These are phyloP conservation scores for Poterioochromonas sp. DNA, from an alignment of 352 stramenopile genomes.

Conservation along the genomic window DNA sequence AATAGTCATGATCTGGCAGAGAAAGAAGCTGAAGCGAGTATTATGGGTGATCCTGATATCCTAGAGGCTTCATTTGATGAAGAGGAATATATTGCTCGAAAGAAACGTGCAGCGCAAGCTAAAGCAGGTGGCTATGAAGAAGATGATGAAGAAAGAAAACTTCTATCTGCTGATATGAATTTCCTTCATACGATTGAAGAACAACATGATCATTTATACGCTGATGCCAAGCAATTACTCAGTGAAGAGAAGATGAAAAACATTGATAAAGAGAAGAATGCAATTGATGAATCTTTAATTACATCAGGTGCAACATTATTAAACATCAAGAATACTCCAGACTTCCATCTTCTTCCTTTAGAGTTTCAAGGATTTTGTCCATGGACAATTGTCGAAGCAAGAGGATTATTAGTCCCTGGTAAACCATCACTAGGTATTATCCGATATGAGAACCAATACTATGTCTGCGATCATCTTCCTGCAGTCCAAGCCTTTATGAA, in stretches of 20 bases:
- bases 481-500: slow-evolving; percentile 74
- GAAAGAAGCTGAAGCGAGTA: neutral
- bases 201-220: neutral
- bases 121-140: neutral
- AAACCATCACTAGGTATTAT: slow-evolving; percentile 79
- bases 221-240: neutral
- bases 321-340: slow-evolving; percentile 71
- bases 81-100: neutral
- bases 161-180: neutral
- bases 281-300: neutral
- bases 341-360: slow-evolving; percentile 83
- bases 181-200: neutral
- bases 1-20: neutral
- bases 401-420: slow-evolving; percentile 73
- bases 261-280: neutral
- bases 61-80: slow-evolving; percentile 21
- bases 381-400: slow-evolving; percentile 73
- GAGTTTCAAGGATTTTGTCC: slow-evolving; percentile 85
- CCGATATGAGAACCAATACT: slow-evolving; percentile 67
- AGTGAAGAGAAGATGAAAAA: no score
- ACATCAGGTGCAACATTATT: neutral
- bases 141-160: neutral
- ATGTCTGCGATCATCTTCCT: slow-evolving; percentile 78
- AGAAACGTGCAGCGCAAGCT: neutral
- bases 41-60: slow-evolving; percentile 1